Base-by-base conservation (phyloP, 768 basidiomycete species). In the Piloderma croceum region DNA sequence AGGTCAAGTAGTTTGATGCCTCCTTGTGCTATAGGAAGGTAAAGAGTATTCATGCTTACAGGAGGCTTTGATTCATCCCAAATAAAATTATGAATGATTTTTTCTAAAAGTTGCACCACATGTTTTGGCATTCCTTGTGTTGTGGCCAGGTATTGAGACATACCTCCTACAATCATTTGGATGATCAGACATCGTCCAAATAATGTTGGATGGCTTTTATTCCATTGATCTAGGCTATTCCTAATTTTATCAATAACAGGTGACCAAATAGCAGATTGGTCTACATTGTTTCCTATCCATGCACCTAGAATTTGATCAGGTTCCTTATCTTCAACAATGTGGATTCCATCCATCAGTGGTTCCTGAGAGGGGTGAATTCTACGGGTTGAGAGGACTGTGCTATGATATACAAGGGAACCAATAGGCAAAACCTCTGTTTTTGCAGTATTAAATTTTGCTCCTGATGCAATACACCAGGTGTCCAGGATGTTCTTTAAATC, bases 121-220 rank as follows among this genome's bases (percentile, higher is more conserved):
- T 32, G 13, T n/a, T 42, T 39, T 0, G 59, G 62, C 53, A 60
- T 57, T 1, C 58, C 58, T 45, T 62, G 57, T 1, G 54, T 59
- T 11, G 38, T 33, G 0, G 59, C 45, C 0, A 56, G 45, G 48
- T 54, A 61, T 36, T 60, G 56, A 1, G 61, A 52, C 24, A 45
- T 46, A 0, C 57, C 52, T 0, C 53, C 54, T 3, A 57, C 45
- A 4, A 49, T 37, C 46, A 55, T 54, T 11, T 48, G 45, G 3
- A 58, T 25, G 3, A 63, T 52, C 5, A 58, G 37, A 1, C 39
- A n/a, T 48, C 41, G 1, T 20, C 45, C 45, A 19, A 43, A 42
- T 36, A 46, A 43, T 3, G 45, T 46, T 1, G 45, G 45, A 23
- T 46, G 24, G 1, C 42, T 37, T n/a, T 31, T 36, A 0, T 43